Evolutionary conservation across 306 rosid species (phyloP).

Genomic region (Prunus armeniaca): DNA sequence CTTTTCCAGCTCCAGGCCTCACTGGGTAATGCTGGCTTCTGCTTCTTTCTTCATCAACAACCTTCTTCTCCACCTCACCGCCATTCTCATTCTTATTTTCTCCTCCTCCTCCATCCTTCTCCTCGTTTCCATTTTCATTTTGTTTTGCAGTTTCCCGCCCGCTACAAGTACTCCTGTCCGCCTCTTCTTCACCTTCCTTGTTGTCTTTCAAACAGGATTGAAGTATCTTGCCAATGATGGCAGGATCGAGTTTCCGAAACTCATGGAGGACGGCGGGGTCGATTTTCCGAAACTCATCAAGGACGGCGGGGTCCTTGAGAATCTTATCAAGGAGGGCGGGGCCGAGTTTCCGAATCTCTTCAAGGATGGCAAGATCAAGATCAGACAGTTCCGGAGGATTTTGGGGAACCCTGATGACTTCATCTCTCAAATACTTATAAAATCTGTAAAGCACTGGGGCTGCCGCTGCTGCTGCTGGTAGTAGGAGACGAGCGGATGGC

Average conservation of each 20-base stretch:
- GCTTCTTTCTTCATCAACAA: slow-evolving; percentile 3
- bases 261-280: slow-evolving; percentile 2
- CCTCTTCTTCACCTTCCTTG: neutral
- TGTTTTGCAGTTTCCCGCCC: slow-evolving; percentile 10
- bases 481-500: neutral
- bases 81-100: slow-evolving; percentile 38
- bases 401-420: slow-evolving; percentile 29
- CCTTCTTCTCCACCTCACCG: slow-evolving; percentile 14
- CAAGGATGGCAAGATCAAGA: slow-evolving; percentile 25
- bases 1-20: slow-evolving; percentile 67
- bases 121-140: slow-evolving; percentile 21
- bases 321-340: slow-evolving; percentile 10
- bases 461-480: neutral
- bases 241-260: slow-evolving; percentile 12
- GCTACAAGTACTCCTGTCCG: slow-evolving; percentile 8
- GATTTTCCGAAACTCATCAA: slow-evolving; percentile 14
- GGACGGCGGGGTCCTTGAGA: neutral
- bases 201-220: slow-evolving; percentile 12
- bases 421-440: slow-evolving; percentile 48
- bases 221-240: neutral
- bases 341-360: slow-evolving; percentile 9
- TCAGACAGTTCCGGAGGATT: slow-evolving; percentile 23
- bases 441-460: neutral
- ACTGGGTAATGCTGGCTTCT: slow-evolving; percentile 48
- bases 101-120: slow-evolving; percentile 16